A percentile compares a stretch with the other conserved stretches of the same genome.
Conservation (phyloP, 1,284 basidiomycete genomes). For the Volvariella surrecta region DNA sequence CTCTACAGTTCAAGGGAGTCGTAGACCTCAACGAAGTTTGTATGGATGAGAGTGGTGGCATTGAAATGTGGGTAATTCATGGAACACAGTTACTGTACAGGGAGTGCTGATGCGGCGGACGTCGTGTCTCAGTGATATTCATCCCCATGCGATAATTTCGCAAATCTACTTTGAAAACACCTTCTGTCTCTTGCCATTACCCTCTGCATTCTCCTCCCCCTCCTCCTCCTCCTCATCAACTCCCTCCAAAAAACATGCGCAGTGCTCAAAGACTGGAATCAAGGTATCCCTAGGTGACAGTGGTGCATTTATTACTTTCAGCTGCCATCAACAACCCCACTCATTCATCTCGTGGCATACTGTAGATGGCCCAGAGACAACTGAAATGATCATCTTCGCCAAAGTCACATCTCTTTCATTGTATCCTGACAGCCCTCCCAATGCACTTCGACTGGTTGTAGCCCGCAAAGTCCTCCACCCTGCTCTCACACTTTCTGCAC, state of each 20-base stretch:
- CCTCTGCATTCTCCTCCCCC: constrained; percentile 20
- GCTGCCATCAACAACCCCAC: background rate
- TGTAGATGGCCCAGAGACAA: constrained; percentile 54
- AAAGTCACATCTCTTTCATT: constrained; percentile 23
- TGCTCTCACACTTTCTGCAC: constrained; percentile 23
- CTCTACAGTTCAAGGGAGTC: constrained; percentile 48
- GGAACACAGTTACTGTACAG: no score
- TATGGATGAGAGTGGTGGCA: constrained; percentile 50
- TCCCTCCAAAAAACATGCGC: no score
- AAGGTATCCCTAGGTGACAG: constrained; percentile 63
- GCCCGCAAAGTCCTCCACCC: constrained; percentile 45
- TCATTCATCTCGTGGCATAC: background rate
- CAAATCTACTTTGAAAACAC: constrained; percentile 62
- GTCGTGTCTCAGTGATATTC: constrained; percentile 62
- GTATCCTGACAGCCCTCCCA: constrained; percentile 13
- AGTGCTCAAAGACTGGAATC: constrained; percentile 37
- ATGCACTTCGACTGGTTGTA: constrained; percentile 40
- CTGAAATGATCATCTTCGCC: constrained; percentile 62
- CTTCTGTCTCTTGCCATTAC: constrained; percentile 45
- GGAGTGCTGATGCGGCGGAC: no score
- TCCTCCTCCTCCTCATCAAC: constrained; percentile 7
- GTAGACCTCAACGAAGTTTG: constrained; percentile 44
- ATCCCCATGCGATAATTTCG: constrained; percentile 54
- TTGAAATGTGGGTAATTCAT: constrained; percentile 55
- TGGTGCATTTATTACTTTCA: constrained; percentile 31